Base-by-base conservation (phyloP, 2,329 filamentous ascomycete species). In the Pleomassaria siparia region DNA sequence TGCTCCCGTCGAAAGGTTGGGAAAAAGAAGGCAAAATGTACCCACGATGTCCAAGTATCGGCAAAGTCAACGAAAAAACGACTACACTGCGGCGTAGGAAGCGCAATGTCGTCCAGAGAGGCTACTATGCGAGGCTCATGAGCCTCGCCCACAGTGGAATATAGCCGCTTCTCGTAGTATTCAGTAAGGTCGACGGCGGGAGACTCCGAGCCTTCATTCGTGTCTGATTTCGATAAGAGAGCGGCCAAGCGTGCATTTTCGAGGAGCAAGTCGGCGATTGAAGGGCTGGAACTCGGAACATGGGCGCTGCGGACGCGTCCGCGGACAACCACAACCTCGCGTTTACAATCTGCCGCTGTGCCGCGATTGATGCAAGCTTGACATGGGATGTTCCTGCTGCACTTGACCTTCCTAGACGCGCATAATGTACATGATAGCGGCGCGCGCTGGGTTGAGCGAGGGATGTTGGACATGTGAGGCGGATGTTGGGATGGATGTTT, bases 21-120 rank as follows among this genome's bases (percentile, higher is more conserved):
- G 13, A 49, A 51, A 36, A 54, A 54, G 33, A 54, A 49, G 7
- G 48, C 48, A 28, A 49, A 54, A 40, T 54, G 48, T 8, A 54
- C 44, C 48, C 51, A 54, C 12, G 49, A 54, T 1, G 48, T 51
- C 51, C 51, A 54, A 9, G 33, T 39, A 2, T 50, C 42, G 6
- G 48, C 48, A n/a, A 49, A 50, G 6, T 45, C 30, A 10, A 54
- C 15, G 16, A 54, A 46, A 3, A 11, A 6, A 16, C 43, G 6
- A 40, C 51, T 54, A 21, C 51, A 51, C 9, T 42, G 20, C 30
- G 35, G 37, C 18, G 43, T 37, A 13, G 51, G 51, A 26, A 49
- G 11, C 3, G 16, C 29, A 15, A 49, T 48, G 25, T 54, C 44
- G 12, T 21, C 30, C 3, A 40, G 28, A 9, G 26, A 40, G 9